A percentile compares a stretch with the other conserved stretches of the same genome.
phyloP scores from a whole-genome alignment of 73 alveolate genomes.

The Blepharisma stoltei region DNA sequence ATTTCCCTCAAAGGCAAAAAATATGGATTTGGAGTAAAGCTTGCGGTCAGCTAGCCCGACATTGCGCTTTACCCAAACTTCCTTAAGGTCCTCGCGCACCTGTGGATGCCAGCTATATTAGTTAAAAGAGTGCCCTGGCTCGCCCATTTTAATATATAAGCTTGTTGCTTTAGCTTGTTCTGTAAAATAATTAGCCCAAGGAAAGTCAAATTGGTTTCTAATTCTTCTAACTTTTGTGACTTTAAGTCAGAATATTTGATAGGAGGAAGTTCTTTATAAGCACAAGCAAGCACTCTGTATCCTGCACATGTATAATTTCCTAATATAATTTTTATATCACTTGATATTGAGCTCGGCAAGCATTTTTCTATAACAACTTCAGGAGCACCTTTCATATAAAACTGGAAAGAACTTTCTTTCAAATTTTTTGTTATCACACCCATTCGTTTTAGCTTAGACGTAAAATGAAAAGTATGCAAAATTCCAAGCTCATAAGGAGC shows the following conservation, averaged over 20 bases:
- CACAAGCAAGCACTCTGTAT: constrained; percentile 30
- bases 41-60: too few species aligned
- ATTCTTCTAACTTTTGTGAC: constrained; percentile 67
- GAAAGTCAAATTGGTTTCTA: constrained; percentile 84
- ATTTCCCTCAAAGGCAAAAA: too few species aligned
- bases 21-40: too few species aligned
- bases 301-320: constrained; percentile 20
- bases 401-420: neutral
- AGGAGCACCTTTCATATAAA: constrained; percentile 79
- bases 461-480: constrained; percentile 86
- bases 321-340: neutral
- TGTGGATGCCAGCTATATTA: too few species aligned
- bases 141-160: too few species aligned
- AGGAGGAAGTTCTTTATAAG: neutral
- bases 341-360: constrained; percentile 18
- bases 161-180: constrained; percentile 83
- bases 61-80: too few species aligned
- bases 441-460: constrained; percentile 88
- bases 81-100: too few species aligned
- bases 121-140: too few species aligned
- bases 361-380: constrained; percentile 88
- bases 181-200: constrained; percentile 87
- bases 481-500: constrained; percentile 69
- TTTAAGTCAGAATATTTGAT: constrained; percentile 25
- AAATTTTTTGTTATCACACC: constrained; percentile 66